phyloP scores from a whole-genome alignment of 441 rosid species.

The Lepidium campestre region DNA sequence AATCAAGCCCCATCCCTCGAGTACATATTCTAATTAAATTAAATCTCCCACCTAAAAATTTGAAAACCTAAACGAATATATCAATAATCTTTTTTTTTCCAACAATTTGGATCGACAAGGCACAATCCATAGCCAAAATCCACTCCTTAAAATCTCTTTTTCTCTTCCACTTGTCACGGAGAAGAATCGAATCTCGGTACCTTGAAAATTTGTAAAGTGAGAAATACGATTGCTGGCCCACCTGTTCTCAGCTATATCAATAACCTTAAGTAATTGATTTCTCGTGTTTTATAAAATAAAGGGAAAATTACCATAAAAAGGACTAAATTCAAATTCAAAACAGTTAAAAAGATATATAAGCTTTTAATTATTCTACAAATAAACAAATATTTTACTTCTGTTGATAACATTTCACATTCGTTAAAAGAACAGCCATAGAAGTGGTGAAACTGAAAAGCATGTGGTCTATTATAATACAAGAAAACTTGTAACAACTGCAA shows the following conservation, averaged over 20 bases:
- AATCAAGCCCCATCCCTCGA: not conserved
- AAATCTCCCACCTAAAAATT: conserved; percentile 13
- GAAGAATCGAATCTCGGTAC: too few relatives aligned
- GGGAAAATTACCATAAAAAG: not conserved
- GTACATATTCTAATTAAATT: conserved; percentile 1
- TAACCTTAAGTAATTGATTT: not conserved
- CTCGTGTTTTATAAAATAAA: not conserved
- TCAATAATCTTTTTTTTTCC: too few relatives aligned
- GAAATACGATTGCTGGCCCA: too few relatives aligned
- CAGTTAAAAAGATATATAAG: not conserved
- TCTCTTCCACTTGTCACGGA: too few relatives aligned
- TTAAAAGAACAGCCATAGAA: not conserved
- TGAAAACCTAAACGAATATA: not conserved
- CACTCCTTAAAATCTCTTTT: too few relatives aligned
- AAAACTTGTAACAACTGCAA: not conserved
- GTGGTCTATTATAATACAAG: not conserved
- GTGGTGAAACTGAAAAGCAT: not conserved
- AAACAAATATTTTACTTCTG: not conserved
- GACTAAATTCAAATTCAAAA: not conserved
- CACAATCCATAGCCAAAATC: too few relatives aligned
- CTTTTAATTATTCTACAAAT: not conserved
- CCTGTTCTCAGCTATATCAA: too few relatives aligned
- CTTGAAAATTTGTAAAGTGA: too few relatives aligned
- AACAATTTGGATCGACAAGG: too few relatives aligned
- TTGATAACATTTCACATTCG: too few relatives aligned